phyloP scores from a whole-genome alignment of 306 rosid species.

The Casuarina glauca region DNA sequence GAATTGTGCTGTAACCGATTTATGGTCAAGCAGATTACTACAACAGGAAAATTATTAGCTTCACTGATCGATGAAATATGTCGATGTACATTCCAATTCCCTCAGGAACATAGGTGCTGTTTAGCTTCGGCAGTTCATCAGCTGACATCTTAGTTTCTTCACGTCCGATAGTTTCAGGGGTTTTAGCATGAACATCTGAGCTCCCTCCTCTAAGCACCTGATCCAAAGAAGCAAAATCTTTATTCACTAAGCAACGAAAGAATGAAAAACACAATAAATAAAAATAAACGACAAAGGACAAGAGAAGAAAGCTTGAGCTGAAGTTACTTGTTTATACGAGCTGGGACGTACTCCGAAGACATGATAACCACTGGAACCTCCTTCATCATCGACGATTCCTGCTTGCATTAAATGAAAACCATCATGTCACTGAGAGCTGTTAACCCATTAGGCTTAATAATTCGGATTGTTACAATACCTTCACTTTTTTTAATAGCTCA shows the following conservation, averaged over 20 bases:
- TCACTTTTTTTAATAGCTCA: slow-evolving; percentile 86
- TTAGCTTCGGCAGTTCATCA: slow-evolving; percentile 61
- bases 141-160: slow-evolving; percentile 61
- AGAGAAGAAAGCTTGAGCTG: background rate
- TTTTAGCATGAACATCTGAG: slow-evolving; percentile 88
- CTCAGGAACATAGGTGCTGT: slow-evolving; percentile 6
- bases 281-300: background rate
- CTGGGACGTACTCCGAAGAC: slow-evolving; percentile 90
- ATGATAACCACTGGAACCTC: slow-evolving; percentile 92
- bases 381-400: slow-evolving; percentile 81
- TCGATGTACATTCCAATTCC: background rate
- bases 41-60: background rate
- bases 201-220: slow-evolving; percentile 96
- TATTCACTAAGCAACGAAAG: background rate
- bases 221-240: background rate
- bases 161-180: slow-evolving; percentile 87
- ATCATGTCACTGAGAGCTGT: background rate
- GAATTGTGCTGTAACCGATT: background rate
- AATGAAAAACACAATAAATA: background rate
- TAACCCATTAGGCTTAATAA: background rate
- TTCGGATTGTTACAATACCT: slow-evolving; percentile 41
- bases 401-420: slow-evolving; percentile 14
- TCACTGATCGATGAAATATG: background rate
- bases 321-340: slow-evolving; percentile 68
- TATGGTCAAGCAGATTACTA: too few relatives aligned